phyloP scores from a whole-genome alignment of 2,329 filamentous ascomycete genomes.

The Rhynchosporium secalis region DNA sequence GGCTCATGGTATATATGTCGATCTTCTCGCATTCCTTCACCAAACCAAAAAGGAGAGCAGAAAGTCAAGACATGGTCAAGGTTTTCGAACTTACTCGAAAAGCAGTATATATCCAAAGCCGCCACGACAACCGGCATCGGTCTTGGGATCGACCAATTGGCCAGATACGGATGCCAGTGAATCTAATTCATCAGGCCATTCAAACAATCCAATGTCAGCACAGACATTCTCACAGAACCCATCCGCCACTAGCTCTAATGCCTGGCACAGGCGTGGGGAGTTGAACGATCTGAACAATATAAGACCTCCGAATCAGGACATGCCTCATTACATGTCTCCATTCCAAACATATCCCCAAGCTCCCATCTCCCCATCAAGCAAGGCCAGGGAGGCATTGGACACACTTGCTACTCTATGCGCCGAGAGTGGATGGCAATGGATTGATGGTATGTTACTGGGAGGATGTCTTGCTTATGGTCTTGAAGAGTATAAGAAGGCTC shows the following conservation, averaged over 20 bases:
- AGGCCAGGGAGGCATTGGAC: conserved; percentile 65
- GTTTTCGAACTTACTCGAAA: conserved; percentile 45
- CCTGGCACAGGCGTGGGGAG: conserved; percentile 15
- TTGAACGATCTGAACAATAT: conserved; percentile 22
- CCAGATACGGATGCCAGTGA: conserved; percentile 16
- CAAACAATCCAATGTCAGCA: conserved; percentile 7
- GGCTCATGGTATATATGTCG: conserved; percentile 72
- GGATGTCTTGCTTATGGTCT: conserved; percentile 91
- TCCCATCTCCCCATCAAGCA: conserved; percentile 36
- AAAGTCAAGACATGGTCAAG: conserved; percentile 39
- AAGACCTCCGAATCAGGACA: conserved; percentile 28
- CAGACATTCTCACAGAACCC: conserved; percentile 6
- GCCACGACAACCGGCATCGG: conserved; percentile 38
- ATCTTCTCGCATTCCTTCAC: conserved; percentile 66
- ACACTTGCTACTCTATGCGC: conserved; percentile 74
- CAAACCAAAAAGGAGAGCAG: conserved; percentile 54
- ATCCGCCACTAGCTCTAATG: conserved; percentile 1
- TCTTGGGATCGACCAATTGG: conserved; percentile 29
- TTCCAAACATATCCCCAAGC: conserved; percentile 28
- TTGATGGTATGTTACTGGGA: conserved; percentile 87
- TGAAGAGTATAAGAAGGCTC: conserved; percentile 76
- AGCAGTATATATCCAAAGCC: conserved; percentile 56
- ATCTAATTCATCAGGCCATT: conserved; percentile 5
- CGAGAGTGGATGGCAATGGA: conserved; percentile 83
- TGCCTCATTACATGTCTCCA: conserved; percentile 34